phyloP scores from a whole-genome alignment of 139 green algal genomes.

The Tetraselmis chui region DNA sequence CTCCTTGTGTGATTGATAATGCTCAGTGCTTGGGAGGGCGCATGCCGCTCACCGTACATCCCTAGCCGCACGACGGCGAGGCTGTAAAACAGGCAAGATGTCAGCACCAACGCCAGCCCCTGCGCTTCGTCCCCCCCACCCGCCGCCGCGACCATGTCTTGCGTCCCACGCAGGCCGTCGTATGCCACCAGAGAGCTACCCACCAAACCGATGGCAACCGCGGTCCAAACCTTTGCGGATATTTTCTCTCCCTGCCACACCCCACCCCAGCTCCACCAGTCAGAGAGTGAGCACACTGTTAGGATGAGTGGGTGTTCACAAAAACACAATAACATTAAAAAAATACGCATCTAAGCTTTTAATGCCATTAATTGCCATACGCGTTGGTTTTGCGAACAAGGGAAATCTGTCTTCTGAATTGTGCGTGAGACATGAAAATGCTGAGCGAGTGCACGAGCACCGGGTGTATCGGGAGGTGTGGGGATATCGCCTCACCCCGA shows the following conservation, averaged over 20 bases:
- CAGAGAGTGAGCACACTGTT: too few species aligned
- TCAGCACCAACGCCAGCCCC: conserved; percentile 18
- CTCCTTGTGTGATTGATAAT: too few species aligned
- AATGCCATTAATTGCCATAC: too few species aligned
- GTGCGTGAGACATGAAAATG: too few species aligned
- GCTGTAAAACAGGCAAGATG: conserved; percentile 30
- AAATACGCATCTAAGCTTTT: too few species aligned
- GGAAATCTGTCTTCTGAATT: too few species aligned
- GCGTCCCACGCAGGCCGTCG: conserved; percentile 12
- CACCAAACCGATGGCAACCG: conserved; percentile 25
- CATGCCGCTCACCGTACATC: conserved; percentile 7
- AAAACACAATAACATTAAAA: too few species aligned
- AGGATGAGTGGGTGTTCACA: too few species aligned
- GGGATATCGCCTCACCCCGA: conserved; percentile 13
- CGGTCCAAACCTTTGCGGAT: conserved; percentile 20
- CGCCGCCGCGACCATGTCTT: neutral
- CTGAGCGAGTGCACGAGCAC: too few species aligned
- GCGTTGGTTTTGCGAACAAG: too few species aligned
- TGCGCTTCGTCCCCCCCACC: neutral
- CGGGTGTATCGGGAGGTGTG: too few species aligned
- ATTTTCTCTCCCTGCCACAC: conserved; percentile 25
- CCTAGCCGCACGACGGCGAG: conserved; percentile 29
- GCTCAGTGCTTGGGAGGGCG: neutral
- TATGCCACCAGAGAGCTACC: conserved; percentile 37
- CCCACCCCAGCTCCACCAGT: too few species aligned